Conservation (phyloP, 768 basidiomycete species). For the Russula emetica region DNA sequence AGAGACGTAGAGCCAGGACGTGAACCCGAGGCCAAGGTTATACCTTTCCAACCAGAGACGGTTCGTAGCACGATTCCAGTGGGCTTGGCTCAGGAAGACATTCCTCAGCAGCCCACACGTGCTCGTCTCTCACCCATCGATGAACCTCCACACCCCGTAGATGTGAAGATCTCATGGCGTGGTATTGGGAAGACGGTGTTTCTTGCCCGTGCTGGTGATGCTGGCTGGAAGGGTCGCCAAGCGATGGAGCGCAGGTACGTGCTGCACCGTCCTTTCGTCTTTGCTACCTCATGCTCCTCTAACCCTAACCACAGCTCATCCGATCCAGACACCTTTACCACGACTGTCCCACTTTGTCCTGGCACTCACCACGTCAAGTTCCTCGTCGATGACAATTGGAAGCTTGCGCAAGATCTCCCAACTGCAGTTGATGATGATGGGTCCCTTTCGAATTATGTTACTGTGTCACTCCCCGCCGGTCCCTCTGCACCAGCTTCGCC, state of each 20-base stretch:
- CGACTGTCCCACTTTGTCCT: slow-evolving; percentile 58
- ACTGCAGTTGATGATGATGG: slow-evolving; percentile 93
- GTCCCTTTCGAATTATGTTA: slow-evolving; percentile 89
- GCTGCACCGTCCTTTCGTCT: slow-evolving; percentile 14
- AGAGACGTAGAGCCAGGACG: slow-evolving; percentile 18
- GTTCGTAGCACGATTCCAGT: slow-evolving; percentile 63
- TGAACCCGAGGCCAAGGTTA: slow-evolving; percentile 29
- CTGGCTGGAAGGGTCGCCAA: slow-evolving; percentile 69
- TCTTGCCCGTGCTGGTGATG: slow-evolving; percentile 70
- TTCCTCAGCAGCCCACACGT: slow-evolving; percentile 26
- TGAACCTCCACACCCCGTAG: slow-evolving; percentile 24
- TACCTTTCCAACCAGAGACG: slow-evolving; percentile 51
- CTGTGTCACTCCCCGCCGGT: slow-evolving; percentile 45
- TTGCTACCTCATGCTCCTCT: slow-evolving; percentile 9
- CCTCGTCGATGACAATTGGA: slow-evolving; percentile 87
- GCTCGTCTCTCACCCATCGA: slow-evolving; percentile 24
- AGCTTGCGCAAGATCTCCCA: slow-evolving; percentile 72
- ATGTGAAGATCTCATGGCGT: slow-evolving; percentile 54
- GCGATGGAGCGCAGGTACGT: slow-evolving; percentile 62
- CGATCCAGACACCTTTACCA: slow-evolving; percentile 37
- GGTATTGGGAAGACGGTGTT: slow-evolving; percentile 57
- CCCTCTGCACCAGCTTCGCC: slow-evolving; percentile 35
- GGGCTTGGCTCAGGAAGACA: slow-evolving; percentile 36
- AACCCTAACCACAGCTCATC: slow-evolving; percentile 25
- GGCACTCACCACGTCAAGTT: slow-evolving; percentile 95